Evolutionary conservation across 1,139 yeast genomes (phyloP), one percentile per base, ranked within the genome.

Genomic region (Pichia sp.): DNA sequence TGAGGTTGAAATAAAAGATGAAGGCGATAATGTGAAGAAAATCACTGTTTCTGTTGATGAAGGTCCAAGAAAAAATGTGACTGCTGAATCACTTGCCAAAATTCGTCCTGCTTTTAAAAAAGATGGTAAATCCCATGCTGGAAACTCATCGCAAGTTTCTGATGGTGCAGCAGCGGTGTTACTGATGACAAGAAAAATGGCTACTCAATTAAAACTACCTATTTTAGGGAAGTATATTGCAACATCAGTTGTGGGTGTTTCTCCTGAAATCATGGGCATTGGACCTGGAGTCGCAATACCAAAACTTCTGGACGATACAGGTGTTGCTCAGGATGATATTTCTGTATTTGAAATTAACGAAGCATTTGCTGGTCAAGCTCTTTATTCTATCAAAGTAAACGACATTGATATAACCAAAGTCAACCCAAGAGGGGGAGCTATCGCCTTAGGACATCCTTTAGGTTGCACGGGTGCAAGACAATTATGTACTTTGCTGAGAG

Each of bases 401-500:
- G 79, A 82, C 49, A 77, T 90, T 52, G 90, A 88, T 49, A 51
- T 64, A 46, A 75, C 72, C 46, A 86, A 81, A 65, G 90, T 88
- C 57, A 90, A 90, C 69, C 86, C 90, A 52, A 79, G 83, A 61
- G 97, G 97, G 62, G 97, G 97, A 61, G 97, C 97, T 47, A 88
- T 90, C 60, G 97, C 97, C 27, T 66, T 90, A 53, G 97, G 97
- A 39, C 97, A 90, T 66, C 97, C 97, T 50, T 74, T 90, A 58
- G 97, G 97, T 49, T 82, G 90, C 58, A 90, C 97, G 38, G 97
- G 97, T 61, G 90, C 96, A 27, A 81, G 97, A 68, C 97, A 88
- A 69, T 75, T 86, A 49, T 90, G 97, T 42, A 90, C 97, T 6
- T 69, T 90, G 50, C 66, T 90, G 60, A 75, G 92, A 60, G 90